Conservation (phyloP, 306 rosid species). For the Castanopsis chinensis region DNA sequence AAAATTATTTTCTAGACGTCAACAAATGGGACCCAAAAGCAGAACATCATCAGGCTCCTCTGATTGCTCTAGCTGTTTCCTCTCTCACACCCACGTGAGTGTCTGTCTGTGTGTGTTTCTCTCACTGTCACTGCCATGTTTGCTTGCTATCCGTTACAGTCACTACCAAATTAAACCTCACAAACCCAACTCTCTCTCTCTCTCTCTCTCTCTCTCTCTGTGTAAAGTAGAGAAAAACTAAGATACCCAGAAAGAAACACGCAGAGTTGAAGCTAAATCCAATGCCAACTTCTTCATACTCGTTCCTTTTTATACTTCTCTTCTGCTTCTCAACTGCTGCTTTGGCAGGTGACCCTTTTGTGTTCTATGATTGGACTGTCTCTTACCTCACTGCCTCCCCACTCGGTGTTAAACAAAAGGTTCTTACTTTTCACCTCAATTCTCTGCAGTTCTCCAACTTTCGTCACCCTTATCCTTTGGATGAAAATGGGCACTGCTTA, state of each 20-base stretch:
- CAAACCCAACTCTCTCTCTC: background rate
- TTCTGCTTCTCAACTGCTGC: slow-evolving; percentile 38
- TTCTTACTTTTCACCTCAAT: slow-evolving; percentile 18
- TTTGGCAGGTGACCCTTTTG: slow-evolving; percentile 72
- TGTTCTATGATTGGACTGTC: slow-evolving; percentile 78
- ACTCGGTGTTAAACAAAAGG: slow-evolving; percentile 77
- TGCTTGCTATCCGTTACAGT: background rate
- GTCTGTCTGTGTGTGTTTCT: background rate
- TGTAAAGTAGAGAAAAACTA: background rate
- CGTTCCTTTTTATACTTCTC: slow-evolving; percentile 26
- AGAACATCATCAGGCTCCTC: background rate
- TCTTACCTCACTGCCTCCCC: slow-evolving; percentile 68
- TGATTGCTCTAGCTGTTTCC: background rate
- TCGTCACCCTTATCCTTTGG: background rate
- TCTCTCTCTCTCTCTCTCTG: background rate
- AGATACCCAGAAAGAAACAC: background rate
- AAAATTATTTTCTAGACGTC: background rate
- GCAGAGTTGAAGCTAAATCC: background rate
- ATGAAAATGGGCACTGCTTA: background rate
- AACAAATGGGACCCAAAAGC: background rate
- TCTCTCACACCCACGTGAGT: background rate
- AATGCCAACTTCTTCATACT: slow-evolving; percentile 38
- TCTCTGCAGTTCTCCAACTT: slow-evolving; percentile 5
- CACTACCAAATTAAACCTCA: background rate
- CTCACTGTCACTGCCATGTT: background rate